Percentiles rank a stretch among this genome's conserved stretches.
These are phyloP conservation scores for Paramyrothecium sp. DNA, from an alignment of 2,329 filamentous ascomycete species.

Conservation along the genomic window DNA sequence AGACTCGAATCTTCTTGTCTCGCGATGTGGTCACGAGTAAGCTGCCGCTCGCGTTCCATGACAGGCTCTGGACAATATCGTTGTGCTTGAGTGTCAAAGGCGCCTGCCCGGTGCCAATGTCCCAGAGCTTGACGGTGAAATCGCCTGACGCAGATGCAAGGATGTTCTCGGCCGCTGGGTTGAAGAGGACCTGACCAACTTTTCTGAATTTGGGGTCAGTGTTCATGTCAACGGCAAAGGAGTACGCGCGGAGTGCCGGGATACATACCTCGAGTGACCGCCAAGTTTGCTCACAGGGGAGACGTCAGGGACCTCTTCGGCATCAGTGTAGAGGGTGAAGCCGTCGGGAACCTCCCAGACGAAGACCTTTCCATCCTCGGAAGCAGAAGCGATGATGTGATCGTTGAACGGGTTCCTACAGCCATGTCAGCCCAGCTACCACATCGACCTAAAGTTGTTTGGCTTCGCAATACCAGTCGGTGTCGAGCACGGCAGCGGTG, in stretches of 20 bases:
- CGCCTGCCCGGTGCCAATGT: constrained; percentile 75
- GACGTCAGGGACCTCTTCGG: constrained; percentile 81
- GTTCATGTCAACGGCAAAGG: background rate
- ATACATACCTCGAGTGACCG: constrained; percentile 76
- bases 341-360: constrained; percentile 91
- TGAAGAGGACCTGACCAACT: constrained; percentile 97
- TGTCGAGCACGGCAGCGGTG: constrained; percentile 93
- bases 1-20: constrained; percentile 97
- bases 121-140: constrained; percentile 94
- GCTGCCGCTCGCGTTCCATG: constrained; percentile 88
- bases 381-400: constrained; percentile 85
- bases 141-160: constrained; percentile 94
- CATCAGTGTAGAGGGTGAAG: constrained; percentile 82
- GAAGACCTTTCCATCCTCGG: constrained; percentile 96
- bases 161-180: constrained; percentile 92
- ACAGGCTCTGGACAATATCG: constrained; percentile 92
- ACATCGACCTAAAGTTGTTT: constrained; percentile 2
- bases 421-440: constrained; percentile 11
- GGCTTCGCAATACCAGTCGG: constrained; percentile 73
- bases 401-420: constrained; percentile 94
- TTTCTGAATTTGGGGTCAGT: constrained; percentile 59
- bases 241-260: background rate
- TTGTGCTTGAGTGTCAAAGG: constrained; percentile 78
- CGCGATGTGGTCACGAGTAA: constrained; percentile 89
- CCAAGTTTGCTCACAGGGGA: constrained; percentile 76